Evolutionary conservation across 495 filamentous ascomycete species (phyloP).

Genomic region (Lindgomyces ingoldianus): DNA sequence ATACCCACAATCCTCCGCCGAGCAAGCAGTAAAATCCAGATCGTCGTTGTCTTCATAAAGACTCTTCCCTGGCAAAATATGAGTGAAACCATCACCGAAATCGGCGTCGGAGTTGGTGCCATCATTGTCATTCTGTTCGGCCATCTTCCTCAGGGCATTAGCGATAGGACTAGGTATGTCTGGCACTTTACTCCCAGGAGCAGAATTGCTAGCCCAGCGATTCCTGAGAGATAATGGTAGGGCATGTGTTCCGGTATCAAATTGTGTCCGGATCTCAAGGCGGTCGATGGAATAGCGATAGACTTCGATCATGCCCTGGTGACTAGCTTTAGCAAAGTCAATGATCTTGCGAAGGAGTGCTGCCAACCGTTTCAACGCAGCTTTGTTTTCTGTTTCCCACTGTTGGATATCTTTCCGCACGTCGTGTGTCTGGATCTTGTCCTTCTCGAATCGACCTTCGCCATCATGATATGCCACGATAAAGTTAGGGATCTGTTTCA

Average conservation of each 20-base stretch:
- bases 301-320: constrained; percentile 50
- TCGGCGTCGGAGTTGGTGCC: no score
- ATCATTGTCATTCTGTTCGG: neutral
- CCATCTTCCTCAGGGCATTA: neutral
- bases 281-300: constrained; percentile 39
- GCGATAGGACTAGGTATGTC: no score
- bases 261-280: constrained; percentile 51
- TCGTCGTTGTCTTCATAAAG: neutral
- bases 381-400: constrained; percentile 56
- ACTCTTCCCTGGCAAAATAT: neutral
- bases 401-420: constrained; percentile 49
- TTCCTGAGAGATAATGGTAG: constrained; percentile 30
- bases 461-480: constrained; percentile 59
- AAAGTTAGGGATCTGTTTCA: constrained; percentile 63
- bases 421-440: constrained; percentile 53
- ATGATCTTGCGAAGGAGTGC: constrained; percentile 52
- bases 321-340: constrained; percentile 43
- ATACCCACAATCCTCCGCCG: constrained; percentile 15
- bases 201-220: neutral
- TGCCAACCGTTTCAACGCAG: constrained; percentile 45
- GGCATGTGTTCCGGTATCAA: constrained; percentile 36
- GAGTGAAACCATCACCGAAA: no score
- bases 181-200: no score
- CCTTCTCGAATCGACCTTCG: constrained; percentile 54
- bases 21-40: constrained; percentile 19